Conservation (phyloP, 2,329 filamentous ascomycete species). For the Rhynchosporium agropyri region DNA sequence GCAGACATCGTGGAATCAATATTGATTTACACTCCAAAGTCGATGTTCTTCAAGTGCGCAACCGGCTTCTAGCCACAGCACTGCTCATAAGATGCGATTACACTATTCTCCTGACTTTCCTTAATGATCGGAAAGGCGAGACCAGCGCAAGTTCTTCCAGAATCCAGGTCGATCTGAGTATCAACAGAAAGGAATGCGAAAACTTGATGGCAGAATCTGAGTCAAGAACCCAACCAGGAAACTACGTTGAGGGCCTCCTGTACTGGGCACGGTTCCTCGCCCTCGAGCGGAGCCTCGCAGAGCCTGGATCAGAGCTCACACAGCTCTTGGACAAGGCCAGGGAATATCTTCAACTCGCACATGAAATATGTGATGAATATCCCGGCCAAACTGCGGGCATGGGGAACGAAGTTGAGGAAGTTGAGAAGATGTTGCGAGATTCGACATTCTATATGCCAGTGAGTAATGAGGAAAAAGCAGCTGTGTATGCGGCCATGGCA, state of each 20-base stretch:
- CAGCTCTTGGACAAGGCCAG: conserved; percentile 31
- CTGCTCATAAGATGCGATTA: conserved; percentile 37
- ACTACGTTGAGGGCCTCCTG: conserved; percentile 31
- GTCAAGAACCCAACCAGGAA: conserved; percentile 30
- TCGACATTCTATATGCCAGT: conserved; percentile 53
- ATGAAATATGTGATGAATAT: conserved; percentile 32
- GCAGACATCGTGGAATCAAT: conserved; percentile 36
- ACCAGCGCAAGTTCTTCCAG: conserved; percentile 17
- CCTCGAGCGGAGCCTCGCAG: conserved; percentile 30
- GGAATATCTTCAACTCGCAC: conserved; percentile 29
- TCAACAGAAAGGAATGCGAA: conserved; percentile 36
- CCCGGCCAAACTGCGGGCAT: conserved; percentile 32
- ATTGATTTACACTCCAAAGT: conserved; percentile 37
- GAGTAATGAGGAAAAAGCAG: conserved; percentile 54
- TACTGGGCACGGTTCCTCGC: conserved; percentile 36
- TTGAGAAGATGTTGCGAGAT: conserved; percentile 50
- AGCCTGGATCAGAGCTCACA: conserved; percentile 29
- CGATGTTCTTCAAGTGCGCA: conserved; percentile 44
- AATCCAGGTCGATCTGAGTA: conserved; percentile 30
- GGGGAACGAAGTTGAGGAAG: conserved; percentile 49
- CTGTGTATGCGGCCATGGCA: conserved; percentile 55
- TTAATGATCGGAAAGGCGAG: conserved; percentile 28
- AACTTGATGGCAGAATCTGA: conserved; percentile 32
- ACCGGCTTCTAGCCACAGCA: conserved; percentile 36
- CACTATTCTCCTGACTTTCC: conserved; percentile 33